Evolutionary conservation across 495 filamentous ascomycete species (phyloP).

Genomic region (Talaromyces adpressus): DNA sequence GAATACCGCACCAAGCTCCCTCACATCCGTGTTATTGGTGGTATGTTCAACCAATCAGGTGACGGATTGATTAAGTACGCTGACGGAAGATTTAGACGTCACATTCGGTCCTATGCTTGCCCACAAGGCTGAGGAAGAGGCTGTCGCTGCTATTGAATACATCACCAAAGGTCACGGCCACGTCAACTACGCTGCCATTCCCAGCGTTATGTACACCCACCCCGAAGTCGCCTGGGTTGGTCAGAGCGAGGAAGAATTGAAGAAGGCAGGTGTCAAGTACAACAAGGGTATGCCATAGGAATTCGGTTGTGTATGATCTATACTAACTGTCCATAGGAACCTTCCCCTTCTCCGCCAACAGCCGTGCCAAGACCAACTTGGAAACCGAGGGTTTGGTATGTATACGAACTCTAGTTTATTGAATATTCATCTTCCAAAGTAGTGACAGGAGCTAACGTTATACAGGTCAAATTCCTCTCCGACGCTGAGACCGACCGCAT

Average conservation of each 20-base stretch:
- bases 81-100: slow-evolving; percentile 45
- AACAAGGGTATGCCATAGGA: slow-evolving; percentile 51
- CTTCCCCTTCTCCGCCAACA: slow-evolving; percentile 98
- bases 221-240: slow-evolving; percentile 99
- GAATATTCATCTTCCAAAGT: neutral
- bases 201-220: slow-evolving; percentile 98
- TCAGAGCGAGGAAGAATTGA: slow-evolving; percentile 93
- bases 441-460: neutral
- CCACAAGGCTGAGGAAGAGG: slow-evolving; percentile 99
- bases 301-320: neutral
- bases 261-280: slow-evolving; percentile 84
- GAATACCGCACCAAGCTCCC: slow-evolving; percentile 96
- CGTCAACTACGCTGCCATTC: slow-evolving; percentile 98
- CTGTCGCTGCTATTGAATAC: slow-evolving; percentile 87
- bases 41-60: neutral
- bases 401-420: neutral
- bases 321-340: slow-evolving; percentile 20
- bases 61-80: neutral
- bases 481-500: slow-evolving; percentile 96
- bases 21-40: slow-evolving; percentile 91
- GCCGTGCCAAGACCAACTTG: slow-evolving; percentile 95
- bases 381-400: slow-evolving; percentile 76
- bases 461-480: slow-evolving; percentile 81
- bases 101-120: slow-evolving; percentile 99
- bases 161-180: slow-evolving; percentile 96